Base-by-base conservation (phyloP, 306 rosid species). In the Coriaria nepalensis region DNA sequence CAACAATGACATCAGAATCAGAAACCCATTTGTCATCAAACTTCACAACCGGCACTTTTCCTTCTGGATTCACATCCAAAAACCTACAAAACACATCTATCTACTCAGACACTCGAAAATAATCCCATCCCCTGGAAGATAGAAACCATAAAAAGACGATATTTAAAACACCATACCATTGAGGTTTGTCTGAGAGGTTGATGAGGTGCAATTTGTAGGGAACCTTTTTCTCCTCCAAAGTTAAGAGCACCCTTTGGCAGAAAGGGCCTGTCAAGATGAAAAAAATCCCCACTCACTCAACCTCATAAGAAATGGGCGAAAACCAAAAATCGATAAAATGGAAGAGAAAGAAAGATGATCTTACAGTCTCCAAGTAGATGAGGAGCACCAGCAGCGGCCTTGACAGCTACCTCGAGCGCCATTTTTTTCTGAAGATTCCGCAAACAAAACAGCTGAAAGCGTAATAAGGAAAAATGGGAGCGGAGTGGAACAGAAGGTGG, bases 1-100 rank as follows among this genome's bases (percentile, higher is more conserved):
- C 85, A 42, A 77, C 94, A 58, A 90, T 67, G 29, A 82, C 87
- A 64, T 90, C 95, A 9, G 98, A 90, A 52, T 90, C 98, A 63
- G 95, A 0, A 2, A 79, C 73, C 98, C 98, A 90, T 68, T 81
- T 82, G 32, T 40, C 93, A 58, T 77, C 98, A 51, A 77, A 11
- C 71, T 81, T 76, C 57, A 54, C 41, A 41, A 73, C 92, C 0
- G 98, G 98, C 35, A 90, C 98, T 68, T 81, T 85, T 43, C 98
- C 95, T 66, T 67, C 94, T 2, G 87, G 94, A 44, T 70, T 81
- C 60, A 69, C 95, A 2, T 62, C 73, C 73, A 74, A 56, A 59
- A 81, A 77, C 97, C 97, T 83, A 55, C 4, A 40, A 54, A 53
- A 45, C 9, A 54, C 60, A 45, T 52, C 61, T 68, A 60, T 29